Evolutionary conservation across 169 alveolate genomes (phyloP), one percentile per base, ranked within the genome.

Genomic region (Besnoitia besnoiti): DNA sequence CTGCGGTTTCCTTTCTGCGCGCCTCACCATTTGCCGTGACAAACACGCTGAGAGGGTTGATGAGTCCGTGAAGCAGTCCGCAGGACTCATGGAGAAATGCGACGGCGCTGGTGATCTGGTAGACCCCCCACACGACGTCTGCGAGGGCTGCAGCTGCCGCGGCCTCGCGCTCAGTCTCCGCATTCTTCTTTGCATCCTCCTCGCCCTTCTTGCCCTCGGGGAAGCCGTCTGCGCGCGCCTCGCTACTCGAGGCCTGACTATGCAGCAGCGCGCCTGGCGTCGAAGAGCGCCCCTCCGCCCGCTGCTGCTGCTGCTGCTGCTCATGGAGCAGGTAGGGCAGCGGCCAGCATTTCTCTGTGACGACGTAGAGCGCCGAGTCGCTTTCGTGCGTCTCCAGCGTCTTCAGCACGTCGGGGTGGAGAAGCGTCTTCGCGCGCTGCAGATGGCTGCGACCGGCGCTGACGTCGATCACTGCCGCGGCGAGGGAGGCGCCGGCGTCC

Each of bases 391-490:
- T 90, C 47, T 50, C 90, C 35, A 90, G 90, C n/a, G 77, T 79
- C 67, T 90, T 90, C 51, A 90, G 85, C 55, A 90, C 80, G 85
- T 90, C 85, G n/a, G 93, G 93, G 59, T 90, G 93, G 2, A 90
- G 93, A 30, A 90, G 90, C 67, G 93, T 79, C 90, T 90, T 90
- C 50, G 84, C 85, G 47, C 75, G 59, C 5, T 76, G 62, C 73
- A 90, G 51, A 73, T 90, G 90, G 47, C 51, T 90, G 40, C 85
- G 82, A 5, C 82, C 82, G 8, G 47, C 82, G 12, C 44, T 16
- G 24, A 73, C 39, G 46, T 73, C 82, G 24, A 27, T 1, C 5
- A n/a, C 33, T 1, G n/a, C 16, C 39, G 3, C 46, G 47, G 2
- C 16, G n/a, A 19, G 85, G n/a, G 44, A 16, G 44, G 14, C 87